Percentiles rank a stretch among this genome's conserved stretches.
phyloP scores from a whole-genome alignment of 345 rosid genomes.

The Sisymbrium altissimum region DNA sequence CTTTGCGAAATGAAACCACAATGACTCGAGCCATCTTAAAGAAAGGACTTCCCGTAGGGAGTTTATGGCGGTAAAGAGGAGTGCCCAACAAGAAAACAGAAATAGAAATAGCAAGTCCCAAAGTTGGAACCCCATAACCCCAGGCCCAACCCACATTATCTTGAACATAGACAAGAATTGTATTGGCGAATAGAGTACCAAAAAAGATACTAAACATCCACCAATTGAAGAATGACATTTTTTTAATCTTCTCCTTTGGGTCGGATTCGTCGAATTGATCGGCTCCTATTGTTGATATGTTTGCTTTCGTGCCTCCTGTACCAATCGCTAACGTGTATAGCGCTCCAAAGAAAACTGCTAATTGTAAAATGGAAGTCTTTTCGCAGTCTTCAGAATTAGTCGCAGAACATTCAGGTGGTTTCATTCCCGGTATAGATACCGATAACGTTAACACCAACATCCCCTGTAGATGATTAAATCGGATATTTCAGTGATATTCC shows the following conservation, averaged over 20 bases:
- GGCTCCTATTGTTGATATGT: slow-evolving; percentile 86
- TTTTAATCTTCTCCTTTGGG: slow-evolving; percentile 65
- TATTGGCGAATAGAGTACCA: slow-evolving; percentile 84
- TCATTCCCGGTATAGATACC: slow-evolving; percentile 59
- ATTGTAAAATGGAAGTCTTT: slow-evolving; percentile 52
- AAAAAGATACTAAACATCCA: slow-evolving; percentile 95
- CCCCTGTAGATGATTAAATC: slow-evolving; percentile 46
- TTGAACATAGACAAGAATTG: slow-evolving; percentile 74
- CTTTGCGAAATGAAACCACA: slow-evolving; percentile 61
- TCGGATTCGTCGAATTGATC: slow-evolving; percentile 90
- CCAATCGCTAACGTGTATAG: slow-evolving; percentile 74
- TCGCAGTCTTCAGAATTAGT: slow-evolving; percentile 44
- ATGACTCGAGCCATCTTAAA: slow-evolving; percentile 71
- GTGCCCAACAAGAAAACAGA: slow-evolving; percentile 67
- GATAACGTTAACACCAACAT: slow-evolving; percentile 67
- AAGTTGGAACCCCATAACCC: slow-evolving; percentile 75
- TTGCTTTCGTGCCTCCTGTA: slow-evolving; percentile 94
- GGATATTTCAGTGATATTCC: neutral
- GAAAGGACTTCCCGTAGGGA: slow-evolving; percentile 73
- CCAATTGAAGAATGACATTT: slow-evolving; percentile 97
- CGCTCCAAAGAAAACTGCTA: slow-evolving; percentile 66
- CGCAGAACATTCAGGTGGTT: slow-evolving; percentile 56
- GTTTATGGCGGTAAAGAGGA: slow-evolving; percentile 62
- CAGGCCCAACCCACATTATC: slow-evolving; percentile 86
- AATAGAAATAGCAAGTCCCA: slow-evolving; percentile 62